phyloP scores from a whole-genome alignment of 2,329 filamentous ascomycete genomes.

The Pseudogymnoascus sp. region DNA sequence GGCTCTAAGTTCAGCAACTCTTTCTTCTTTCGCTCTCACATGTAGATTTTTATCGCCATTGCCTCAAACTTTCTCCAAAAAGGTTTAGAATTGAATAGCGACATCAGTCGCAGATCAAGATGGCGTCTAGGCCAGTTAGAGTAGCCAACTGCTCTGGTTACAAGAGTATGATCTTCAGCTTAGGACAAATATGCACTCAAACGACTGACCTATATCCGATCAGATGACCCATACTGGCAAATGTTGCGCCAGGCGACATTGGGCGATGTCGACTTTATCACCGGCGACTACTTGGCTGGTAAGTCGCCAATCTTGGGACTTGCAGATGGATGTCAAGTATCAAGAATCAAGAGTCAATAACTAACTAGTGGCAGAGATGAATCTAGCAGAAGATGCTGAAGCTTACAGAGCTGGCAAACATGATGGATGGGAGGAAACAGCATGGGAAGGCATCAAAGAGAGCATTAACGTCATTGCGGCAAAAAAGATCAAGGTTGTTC shows the following conservation, averaged over 20 bases:
- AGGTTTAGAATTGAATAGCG: too few relatives aligned
- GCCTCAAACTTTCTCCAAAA: too few relatives aligned
- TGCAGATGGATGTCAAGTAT: too few relatives aligned
- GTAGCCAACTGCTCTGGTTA: too few relatives aligned
- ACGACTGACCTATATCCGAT: too few relatives aligned
- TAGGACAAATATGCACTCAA: too few relatives aligned
- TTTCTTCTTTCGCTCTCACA: too few relatives aligned
- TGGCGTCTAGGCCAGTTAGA: too few relatives aligned
- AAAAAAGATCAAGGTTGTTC: slow-evolving; percentile 40
- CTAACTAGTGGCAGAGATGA: slow-evolving; percentile 34
- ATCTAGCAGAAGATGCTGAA: slow-evolving; percentile 41
- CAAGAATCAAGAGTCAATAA: slow-evolving; percentile 15
- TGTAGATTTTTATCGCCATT: too few relatives aligned
- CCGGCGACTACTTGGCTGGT: slow-evolving; percentile 44
- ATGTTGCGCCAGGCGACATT: slow-evolving; percentile 20
- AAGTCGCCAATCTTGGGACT: slow-evolving; percentile 21
- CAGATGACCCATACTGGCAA: background rate
- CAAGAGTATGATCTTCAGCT: too few relatives aligned
- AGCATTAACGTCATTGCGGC: slow-evolving; percentile 37
- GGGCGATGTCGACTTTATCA: slow-evolving; percentile 43
- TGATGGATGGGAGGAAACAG: slow-evolving; percentile 41
- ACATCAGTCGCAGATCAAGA: too few relatives aligned
- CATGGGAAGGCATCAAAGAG: slow-evolving; percentile 34
- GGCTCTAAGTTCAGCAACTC: too few relatives aligned
- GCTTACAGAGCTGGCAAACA: slow-evolving; percentile 27